Conservation (phyloP, 2,329 filamentous ascomycete species). For the Lachnellula hyalina region DNA sequence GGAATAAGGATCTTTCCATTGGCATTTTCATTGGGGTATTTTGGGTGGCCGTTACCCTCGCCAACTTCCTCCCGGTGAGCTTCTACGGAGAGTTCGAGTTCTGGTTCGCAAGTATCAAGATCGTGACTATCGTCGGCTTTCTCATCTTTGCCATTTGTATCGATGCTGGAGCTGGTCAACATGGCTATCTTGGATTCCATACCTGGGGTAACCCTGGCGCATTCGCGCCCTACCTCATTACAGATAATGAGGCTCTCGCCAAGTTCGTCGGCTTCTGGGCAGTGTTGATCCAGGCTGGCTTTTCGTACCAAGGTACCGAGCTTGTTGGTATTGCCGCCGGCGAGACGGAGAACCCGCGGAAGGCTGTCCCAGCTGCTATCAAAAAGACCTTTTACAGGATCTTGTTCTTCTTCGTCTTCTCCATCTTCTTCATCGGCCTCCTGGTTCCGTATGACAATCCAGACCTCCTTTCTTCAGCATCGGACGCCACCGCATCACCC, state of each 20-base stretch:
- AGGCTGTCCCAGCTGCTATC: conserved; percentile 67
- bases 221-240: conserved; percentile 56
- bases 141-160: conserved; percentile 72
- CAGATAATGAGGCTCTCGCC: conserved; percentile 42
- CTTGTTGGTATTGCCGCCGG: conserved; percentile 74
- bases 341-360: conserved; percentile 67
- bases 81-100: conserved; percentile 76
- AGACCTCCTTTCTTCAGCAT: conserved; percentile 45
- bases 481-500: conserved; percentile 56
- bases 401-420: conserved; percentile 60
- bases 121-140: conserved; percentile 68
- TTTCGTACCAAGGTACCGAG: conserved; percentile 68
- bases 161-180: conserved; percentile 62
- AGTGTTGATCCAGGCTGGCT: conserved; percentile 62
- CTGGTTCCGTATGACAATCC: conserved; percentile 59
- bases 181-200: conserved; percentile 69
- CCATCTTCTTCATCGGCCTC: conserved; percentile 66
- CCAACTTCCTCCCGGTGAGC: conserved; percentile 67
- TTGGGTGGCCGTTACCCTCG: conserved; percentile 61
- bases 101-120: conserved; percentile 73
- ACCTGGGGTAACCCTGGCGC: conserved; percentile 66
- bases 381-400: conserved; percentile 73
- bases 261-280: conserved; percentile 67
- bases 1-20: conserved; percentile 56
- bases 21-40: conserved; percentile 71